A percentile compares a stretch with the other conserved stretches of the same genome.
These are phyloP conservation scores for Hypoxylon lienhwacheense DNA, from an alignment of 495 filamentous ascomycete species.

Conservation along the genomic window DNA sequence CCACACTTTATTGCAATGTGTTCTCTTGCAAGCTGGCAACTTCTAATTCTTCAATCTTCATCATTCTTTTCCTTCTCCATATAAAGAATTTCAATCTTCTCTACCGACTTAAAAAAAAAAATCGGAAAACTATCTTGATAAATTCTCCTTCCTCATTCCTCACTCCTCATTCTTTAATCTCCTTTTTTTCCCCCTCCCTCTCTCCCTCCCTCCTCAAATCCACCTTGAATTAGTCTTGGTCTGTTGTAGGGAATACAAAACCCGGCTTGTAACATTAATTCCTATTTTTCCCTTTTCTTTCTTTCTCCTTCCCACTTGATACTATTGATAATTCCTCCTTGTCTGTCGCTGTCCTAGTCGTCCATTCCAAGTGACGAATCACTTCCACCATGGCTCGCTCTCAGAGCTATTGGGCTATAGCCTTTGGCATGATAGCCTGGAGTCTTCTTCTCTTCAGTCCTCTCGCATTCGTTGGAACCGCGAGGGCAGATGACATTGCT, in stretches of 20 bases:
- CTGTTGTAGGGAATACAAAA: too few relatives aligned
- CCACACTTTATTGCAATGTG: conserved; percentile 39
- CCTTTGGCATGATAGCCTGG: conserved; percentile 76
- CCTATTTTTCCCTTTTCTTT: too few relatives aligned
- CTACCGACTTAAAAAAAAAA: too few relatives aligned
- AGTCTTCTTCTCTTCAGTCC: conserved; percentile 78
- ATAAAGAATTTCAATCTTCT: conserved; percentile 21
- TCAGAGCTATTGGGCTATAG: conserved; percentile 56
- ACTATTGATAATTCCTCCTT: conserved; percentile 16
- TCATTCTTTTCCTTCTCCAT: conserved; percentile 18
- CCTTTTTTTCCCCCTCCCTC: conserved; percentile 4
- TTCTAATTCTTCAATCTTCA: conserved; percentile 19
- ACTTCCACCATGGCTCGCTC: conserved; percentile 56
- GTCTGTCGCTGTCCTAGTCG: conserved; percentile 4
- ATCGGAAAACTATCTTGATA: conserved; percentile 14
- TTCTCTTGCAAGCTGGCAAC: conserved; percentile 39
- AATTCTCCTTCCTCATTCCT: too few relatives aligned
- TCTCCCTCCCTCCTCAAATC: conserved; percentile 3
- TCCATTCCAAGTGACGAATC: too few relatives aligned
- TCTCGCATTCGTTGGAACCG: conserved; percentile 71
- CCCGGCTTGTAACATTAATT: too few relatives aligned
- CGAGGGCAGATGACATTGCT: conserved; percentile 72
- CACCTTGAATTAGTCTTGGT: conserved; percentile 20
- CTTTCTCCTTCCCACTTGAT: not conserved
- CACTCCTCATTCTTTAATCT: conserved; percentile 21